Evolutionary conservation across 2,329 filamentous ascomycete species (phyloP).

Genomic region (Lachnellula suecica): DNA sequence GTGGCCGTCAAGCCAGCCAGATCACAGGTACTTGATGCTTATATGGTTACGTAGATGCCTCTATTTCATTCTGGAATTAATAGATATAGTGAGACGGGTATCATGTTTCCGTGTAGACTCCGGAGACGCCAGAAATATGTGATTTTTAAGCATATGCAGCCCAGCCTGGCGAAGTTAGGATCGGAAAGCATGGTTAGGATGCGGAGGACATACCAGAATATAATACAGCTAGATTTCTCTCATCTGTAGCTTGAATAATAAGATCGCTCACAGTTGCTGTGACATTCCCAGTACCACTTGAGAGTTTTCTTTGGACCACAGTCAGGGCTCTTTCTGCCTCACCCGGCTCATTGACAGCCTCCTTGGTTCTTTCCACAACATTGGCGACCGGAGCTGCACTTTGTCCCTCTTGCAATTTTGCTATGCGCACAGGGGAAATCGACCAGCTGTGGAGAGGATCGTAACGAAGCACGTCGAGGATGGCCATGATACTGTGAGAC

Average conservation of each 20-base stretch:
- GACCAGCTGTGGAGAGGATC: conserved; percentile 97
- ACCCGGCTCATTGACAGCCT: conserved; percentile 57
- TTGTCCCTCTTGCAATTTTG: conserved; percentile 63
- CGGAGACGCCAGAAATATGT: background rate
- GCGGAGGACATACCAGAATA: conserved; percentile 57
- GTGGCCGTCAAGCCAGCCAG: too few relatives aligned
- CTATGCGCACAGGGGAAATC: conserved; percentile 68
- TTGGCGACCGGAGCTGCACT: conserved; percentile 38
- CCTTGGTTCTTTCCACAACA: conserved; percentile 33
- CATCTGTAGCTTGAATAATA: conserved; percentile 93
- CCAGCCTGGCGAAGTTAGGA: conserved; percentile 40
- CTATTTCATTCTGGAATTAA: background rate
- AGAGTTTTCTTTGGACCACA: conserved; percentile 93
- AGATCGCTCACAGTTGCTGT: conserved; percentile 94
- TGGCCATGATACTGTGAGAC: conserved; percentile 96
- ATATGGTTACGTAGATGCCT: background rate
- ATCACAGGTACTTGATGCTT: background rate
- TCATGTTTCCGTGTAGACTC: background rate
- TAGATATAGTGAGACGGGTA: background rate
- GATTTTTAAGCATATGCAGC: conserved; percentile 44
- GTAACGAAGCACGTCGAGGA: conserved; percentile 95
- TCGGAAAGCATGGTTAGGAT: background rate
- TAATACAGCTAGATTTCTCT: conserved; percentile 85
- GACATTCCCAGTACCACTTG: conserved; percentile 90
- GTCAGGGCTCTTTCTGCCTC: conserved; percentile 91